Conservation (phyloP, 2,329 filamentous ascomycete species). For the Pseudocercospora musae region DNA sequence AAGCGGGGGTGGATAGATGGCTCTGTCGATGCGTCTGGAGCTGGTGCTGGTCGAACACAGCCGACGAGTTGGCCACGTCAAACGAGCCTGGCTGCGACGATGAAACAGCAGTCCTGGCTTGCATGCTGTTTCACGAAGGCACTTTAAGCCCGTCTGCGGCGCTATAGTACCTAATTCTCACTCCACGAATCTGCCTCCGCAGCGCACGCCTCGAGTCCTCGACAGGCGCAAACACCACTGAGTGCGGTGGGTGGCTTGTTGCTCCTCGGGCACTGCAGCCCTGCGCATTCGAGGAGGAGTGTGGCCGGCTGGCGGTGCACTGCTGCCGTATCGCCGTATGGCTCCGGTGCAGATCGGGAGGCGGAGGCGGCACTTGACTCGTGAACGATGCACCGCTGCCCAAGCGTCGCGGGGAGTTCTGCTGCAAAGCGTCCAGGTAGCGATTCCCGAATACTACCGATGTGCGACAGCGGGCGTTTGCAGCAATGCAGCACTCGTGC, state of each 20-base stretch:
- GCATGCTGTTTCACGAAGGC: slow-evolving; percentile 15
- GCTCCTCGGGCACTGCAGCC: slow-evolving; percentile 7
- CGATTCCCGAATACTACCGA: no score
- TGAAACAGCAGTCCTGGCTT: slow-evolving; percentile 13
- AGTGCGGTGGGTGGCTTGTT: not conserved
- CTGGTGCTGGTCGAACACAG: slow-evolving; percentile 13
- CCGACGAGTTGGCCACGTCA: slow-evolving; percentile 11
- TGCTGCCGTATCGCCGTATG: no score
- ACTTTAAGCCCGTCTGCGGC: not conserved
- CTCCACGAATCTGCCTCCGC: not conserved
- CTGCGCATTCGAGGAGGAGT: not conserved
- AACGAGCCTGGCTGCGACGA: slow-evolving; percentile 9
- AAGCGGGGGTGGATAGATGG: slow-evolving; percentile 42
- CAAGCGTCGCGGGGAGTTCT: not conserved
- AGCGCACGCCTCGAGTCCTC: not conserved
- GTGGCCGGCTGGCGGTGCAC: not conserved
- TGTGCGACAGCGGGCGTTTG: slow-evolving; percentile 12
- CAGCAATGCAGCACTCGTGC: not conserved
- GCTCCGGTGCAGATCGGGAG: slow-evolving; percentile 4
- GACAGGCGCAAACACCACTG: not conserved
- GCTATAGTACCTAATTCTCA: not conserved
- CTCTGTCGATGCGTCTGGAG: slow-evolving; percentile 10
- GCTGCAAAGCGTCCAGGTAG: not conserved
- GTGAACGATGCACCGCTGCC: slow-evolving; percentile 11
- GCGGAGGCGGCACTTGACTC: slow-evolving; percentile 1